These are phyloP conservation scores for Aspergillus hiratsukae DNA, from an alignment of 2,329 filamentous ascomycete genomes.

Conservation along the genomic window DNA sequence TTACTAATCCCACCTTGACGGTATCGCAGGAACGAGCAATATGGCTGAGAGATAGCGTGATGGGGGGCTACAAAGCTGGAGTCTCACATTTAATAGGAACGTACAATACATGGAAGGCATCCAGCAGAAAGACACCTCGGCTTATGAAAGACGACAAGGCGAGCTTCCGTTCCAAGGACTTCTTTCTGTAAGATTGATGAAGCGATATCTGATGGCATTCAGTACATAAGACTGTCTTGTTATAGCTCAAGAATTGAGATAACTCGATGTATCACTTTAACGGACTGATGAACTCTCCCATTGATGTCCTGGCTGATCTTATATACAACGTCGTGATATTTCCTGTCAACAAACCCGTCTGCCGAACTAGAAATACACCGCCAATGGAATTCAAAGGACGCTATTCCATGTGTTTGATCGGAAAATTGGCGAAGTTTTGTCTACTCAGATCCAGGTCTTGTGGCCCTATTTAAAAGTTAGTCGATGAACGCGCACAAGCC, in stretches of 20 bases:
- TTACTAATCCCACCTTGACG: not conserved
- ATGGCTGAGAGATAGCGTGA: not conserved
- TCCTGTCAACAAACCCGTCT: constrained; percentile 23
- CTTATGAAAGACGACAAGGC: not conserved
- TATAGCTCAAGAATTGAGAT: not conserved
- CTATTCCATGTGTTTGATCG: constrained; percentile 9
- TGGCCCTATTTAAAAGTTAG: constrained; percentile 45
- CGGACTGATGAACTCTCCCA: constrained; percentile 22
- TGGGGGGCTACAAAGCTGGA: not conserved
- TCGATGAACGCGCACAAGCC: not conserved
- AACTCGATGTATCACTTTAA: not conserved
- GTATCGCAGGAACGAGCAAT: not conserved
- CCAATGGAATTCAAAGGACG: constrained; percentile 18
- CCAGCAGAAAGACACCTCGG: not conserved
- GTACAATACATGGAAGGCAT: not conserved
- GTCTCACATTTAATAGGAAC: not conserved
- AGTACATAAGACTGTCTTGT: not conserved
- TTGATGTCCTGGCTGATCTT: constrained; percentile 31
- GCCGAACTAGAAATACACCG: constrained; percentile 34
- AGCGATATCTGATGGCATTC: not conserved
- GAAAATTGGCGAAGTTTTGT: constrained; percentile 8
- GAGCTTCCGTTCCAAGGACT: not conserved
- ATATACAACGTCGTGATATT: constrained; percentile 35
- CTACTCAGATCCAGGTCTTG: constrained; percentile 57
- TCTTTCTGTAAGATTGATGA: not conserved